These are phyloP conservation scores for Madurella mycetomatis DNA, from an alignment of 2,329 filamentous ascomycete species.

Conservation along the genomic window DNA sequence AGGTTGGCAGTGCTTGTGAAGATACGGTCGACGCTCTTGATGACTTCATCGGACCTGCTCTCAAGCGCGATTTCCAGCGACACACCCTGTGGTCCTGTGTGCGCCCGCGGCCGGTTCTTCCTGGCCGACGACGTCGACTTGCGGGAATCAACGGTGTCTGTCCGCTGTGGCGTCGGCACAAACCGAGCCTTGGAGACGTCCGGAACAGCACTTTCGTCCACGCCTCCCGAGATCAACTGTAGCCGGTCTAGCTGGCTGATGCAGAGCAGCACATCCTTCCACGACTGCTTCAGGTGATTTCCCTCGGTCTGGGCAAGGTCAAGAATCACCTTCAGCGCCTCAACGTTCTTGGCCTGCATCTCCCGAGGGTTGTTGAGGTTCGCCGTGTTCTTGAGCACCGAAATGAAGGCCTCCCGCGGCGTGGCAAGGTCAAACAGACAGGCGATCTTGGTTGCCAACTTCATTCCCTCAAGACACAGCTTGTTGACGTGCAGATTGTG, in stretches of 20 bases:
- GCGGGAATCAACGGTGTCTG: slow-evolving; percentile 53
- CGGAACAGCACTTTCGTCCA: slow-evolving; percentile 87
- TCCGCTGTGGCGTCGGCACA: slow-evolving; percentile 48
- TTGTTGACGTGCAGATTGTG: slow-evolving; percentile 90
- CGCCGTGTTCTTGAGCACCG: slow-evolving; percentile 85
- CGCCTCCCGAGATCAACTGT: slow-evolving; percentile 89
- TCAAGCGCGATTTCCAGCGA: slow-evolving; percentile 82
- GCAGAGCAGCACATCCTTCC: slow-evolving; percentile 92
- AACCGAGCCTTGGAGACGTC: slow-evolving; percentile 84
- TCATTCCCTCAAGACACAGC: slow-evolving; percentile 91
- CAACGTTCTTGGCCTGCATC: slow-evolving; percentile 93
- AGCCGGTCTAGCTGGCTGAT: slow-evolving; percentile 94
- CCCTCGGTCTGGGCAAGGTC: slow-evolving; percentile 92
- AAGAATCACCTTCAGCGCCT: slow-evolving; percentile 85
- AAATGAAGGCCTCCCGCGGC: slow-evolving; percentile 92
- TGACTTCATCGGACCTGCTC: slow-evolving; percentile 85
- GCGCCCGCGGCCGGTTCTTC: slow-evolving; percentile 48
- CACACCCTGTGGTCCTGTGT: slow-evolving; percentile 59
- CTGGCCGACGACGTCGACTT: slow-evolving; percentile 61
- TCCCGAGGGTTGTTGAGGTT: slow-evolving; percentile 94
- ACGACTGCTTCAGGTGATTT: slow-evolving; percentile 81
- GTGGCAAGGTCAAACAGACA: slow-evolving; percentile 91
- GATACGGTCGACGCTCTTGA: slow-evolving; percentile 89
- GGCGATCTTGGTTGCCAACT: slow-evolving; percentile 85
- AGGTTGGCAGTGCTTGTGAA: slow-evolving; percentile 95